Conservation (phyloP, 805 yeast genomes). For the Wickerhamiella sorbophila region DNA sequence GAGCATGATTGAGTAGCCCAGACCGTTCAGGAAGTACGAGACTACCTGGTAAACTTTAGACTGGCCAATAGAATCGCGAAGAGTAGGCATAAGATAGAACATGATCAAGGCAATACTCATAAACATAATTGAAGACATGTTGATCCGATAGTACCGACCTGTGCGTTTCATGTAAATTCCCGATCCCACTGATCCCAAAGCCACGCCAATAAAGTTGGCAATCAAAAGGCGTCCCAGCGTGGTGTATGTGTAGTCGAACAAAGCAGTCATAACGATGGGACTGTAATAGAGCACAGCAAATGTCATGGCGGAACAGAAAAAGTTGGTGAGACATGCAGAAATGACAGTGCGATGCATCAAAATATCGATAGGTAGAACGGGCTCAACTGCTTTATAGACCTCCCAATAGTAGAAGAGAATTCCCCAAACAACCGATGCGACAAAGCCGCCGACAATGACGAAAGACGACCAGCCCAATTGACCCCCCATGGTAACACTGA, state of each 20-base stretch:
- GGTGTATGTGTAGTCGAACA: constrained; percentile 51
- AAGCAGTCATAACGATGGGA: constrained; percentile 62
- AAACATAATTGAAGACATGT: constrained; percentile 30
- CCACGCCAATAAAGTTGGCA: constrained; percentile 49
- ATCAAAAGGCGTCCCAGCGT: constrained; percentile 47
- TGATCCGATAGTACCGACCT: constrained; percentile 44
- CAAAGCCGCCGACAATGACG: constrained; percentile 27
- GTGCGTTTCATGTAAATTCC: constrained; percentile 56
- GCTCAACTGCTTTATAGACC: constrained; percentile 38
- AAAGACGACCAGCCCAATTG: constrained; percentile 34
- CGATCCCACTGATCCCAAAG: constrained; percentile 49
- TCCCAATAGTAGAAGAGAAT: constrained; percentile 39
- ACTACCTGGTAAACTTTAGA: constrained; percentile 38
- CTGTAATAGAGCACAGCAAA: constrained; percentile 51
- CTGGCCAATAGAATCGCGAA: constrained; percentile 38
- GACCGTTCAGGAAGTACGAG: constrained; percentile 37
- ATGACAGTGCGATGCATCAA: constrained; percentile 45
- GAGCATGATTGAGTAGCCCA: constrained; percentile 50
- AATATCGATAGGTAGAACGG: constrained; percentile 51
- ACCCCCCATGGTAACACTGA: constrained; percentile 56
- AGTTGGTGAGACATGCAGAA: constrained; percentile 50
- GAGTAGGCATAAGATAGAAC: constrained; percentile 25
- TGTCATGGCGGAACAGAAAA: constrained; percentile 56
- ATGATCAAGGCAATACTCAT: constrained; percentile 35
- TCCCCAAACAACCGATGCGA: constrained; percentile 25